Conservation (phyloP, 2,329 filamentous ascomycete genomes). For the Diaporthe citriasiana region DNA sequence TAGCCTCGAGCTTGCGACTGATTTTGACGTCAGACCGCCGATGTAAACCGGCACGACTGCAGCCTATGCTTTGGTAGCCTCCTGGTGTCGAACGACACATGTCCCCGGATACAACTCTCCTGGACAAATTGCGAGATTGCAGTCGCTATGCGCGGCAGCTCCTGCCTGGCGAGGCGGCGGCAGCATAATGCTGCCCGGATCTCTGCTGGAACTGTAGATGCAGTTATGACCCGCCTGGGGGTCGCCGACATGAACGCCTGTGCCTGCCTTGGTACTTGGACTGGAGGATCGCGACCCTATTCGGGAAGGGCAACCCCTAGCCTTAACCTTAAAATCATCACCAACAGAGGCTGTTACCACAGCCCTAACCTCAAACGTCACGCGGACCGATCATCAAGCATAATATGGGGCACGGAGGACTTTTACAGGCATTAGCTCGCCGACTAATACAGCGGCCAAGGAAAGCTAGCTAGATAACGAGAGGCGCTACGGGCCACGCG, state of each 20-base stretch:
- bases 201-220: not conserved
- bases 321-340: slow-evolving; percentile 27
- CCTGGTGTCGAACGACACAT: slow-evolving; percentile 1
- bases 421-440: slow-evolving; percentile 26
- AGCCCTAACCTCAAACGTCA: slow-evolving; percentile 35
- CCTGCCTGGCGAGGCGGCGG: not conserved
- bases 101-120: slow-evolving; percentile 13
- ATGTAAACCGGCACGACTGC: not conserved
- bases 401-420: slow-evolving; percentile 5
- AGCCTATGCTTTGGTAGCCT: slow-evolving; percentile 31
- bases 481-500: slow-evolving; percentile 12
- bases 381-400: slow-evolving; percentile 22
- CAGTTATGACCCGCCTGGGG: not conserved
- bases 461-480: slow-evolving; percentile 10
- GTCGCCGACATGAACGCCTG: slow-evolving; percentile 26
- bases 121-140: slow-evolving; percentile 8
- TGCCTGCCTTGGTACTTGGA: slow-evolving; percentile 8
- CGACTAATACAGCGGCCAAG: slow-evolving; percentile 24
- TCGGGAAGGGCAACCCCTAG: slow-evolving; percentile 15
- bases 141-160: slow-evolving; percentile 30
- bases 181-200: slow-evolving; percentile 14
- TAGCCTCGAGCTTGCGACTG: slow-evolving; percentile 29
- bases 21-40: slow-evolving; percentile 33
- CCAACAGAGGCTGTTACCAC: slow-evolving; percentile 27
- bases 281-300: slow-evolving; percentile 26